Evolutionary conservation across 2,329 filamentous ascomycete genomes (phyloP).

Genomic region (Cladorrhinum sp.): DNA sequence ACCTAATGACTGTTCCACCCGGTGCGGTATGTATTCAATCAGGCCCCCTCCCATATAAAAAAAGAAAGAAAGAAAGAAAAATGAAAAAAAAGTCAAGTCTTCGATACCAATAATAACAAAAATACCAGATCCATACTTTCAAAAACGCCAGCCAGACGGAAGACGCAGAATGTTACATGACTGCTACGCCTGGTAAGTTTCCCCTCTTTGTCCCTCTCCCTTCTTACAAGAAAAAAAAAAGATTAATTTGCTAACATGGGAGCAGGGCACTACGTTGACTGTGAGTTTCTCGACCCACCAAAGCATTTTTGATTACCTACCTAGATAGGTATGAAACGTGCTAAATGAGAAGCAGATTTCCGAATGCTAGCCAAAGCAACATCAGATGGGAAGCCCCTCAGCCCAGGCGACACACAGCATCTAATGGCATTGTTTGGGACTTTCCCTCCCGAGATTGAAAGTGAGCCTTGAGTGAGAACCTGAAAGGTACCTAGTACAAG

Average conservation of each 20-base stretch:
- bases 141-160: conserved; percentile 34
- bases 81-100: too few species aligned
- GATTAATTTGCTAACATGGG: conserved; percentile 10
- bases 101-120: too few species aligned
- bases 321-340: neutral
- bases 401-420: conserved; percentile 29
- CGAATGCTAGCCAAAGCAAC: conserved; percentile 34
- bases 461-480: conserved; percentile 33
- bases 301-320: too few species aligned
- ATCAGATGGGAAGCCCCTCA: conserved; percentile 27
- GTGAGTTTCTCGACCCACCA: conserved; percentile 25
- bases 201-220: neutral
- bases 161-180: conserved; percentile 37
- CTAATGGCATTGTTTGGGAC: conserved; percentile 39
- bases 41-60: neutral
- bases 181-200: conserved; percentile 33
- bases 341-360: conserved; percentile 31
- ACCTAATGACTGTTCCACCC: conserved; percentile 37
- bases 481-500: too few species aligned
- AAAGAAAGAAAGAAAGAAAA: too few species aligned
- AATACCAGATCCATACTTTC: conserved; percentile 30
- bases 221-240: neutral
- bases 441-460: conserved; percentile 35
- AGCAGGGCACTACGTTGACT: conserved; percentile 36
- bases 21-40: conserved; percentile 26